Base-by-base conservation (phyloP, 2,329 filamentous ascomycete genomes). In the Trichoderma sp. region DNA sequence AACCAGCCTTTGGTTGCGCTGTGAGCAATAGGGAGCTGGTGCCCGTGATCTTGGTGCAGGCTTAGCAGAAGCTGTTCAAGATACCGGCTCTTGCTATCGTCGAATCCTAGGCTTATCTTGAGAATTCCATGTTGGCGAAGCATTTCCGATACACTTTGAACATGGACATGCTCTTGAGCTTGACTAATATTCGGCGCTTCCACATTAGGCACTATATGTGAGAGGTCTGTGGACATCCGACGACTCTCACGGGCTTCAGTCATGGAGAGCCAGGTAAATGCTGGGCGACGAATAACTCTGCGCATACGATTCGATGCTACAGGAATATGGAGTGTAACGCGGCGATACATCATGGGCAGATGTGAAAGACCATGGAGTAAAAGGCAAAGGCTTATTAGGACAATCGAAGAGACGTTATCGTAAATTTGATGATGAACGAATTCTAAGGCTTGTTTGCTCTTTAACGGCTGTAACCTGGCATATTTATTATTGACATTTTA, bases 1-100 rank as follows among this genome's bases (percentile, higher is more conserved):
- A 83, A 83, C 81, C 81, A 83, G 4, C 81, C 81, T 4, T 77
- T 76, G 0, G 73, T 76, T 0, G 81, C 79, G 68, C 80, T 82
- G 69, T 83, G 81, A 0, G 76, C 70, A 21, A 82, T 81, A 3
- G 81, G 81, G 0, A 82, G 75, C 2, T 72, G 72, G 59, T 83
- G 81, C 0, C 74, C 74, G 28, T 79, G 75, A 11, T 76, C 14
- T 5, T 71, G 54, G 67, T 82, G 74, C 1, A 83, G 77, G 21
- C 73, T 76, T 3, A 69, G 21, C 14, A 82, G 69, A 5, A 82
- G 71, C 4, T 72, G 66, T 52, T 77, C 32, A 32, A 32, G 32
- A 32, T 32, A 32, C 8, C 11, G 32, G 32, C 32, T 32, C 10
- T 32, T 32, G 32, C 3, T 32, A 32, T 32, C 32, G 8, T 51